These are phyloP conservation scores for Hymenoscyphus infarciens DNA, from an alignment of 2,329 filamentous ascomycete genomes.

Conservation along the genomic window DNA sequence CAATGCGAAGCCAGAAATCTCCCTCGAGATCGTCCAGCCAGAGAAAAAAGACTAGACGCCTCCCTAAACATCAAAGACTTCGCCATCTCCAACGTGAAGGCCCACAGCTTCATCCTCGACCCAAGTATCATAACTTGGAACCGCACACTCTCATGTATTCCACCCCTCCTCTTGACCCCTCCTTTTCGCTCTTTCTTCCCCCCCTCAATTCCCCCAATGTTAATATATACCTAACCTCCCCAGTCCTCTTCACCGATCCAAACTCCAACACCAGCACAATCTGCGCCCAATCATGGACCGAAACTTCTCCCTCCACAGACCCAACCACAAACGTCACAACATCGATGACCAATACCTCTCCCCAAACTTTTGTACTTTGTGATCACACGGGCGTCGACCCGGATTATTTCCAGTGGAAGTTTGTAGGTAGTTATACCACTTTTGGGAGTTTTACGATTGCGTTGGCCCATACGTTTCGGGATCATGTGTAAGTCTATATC, in stretches of 20 bases:
- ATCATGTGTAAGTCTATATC: background rate
- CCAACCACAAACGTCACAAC: background rate
- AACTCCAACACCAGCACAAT: constrained; percentile 32
- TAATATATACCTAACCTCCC: background rate
- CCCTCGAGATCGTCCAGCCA: background rate
- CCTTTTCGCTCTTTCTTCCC: background rate
- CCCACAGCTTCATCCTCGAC: background rate
- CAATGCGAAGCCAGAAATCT: background rate
- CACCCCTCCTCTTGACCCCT: background rate
- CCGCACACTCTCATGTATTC: constrained; percentile 18
- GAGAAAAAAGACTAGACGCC: background rate
- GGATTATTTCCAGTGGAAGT: background rate
- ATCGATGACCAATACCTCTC: background rate
- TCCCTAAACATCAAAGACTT: background rate
- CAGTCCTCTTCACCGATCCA: constrained; percentile 31
- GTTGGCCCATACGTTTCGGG: background rate
- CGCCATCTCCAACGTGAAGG: background rate
- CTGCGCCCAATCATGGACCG: constrained; percentile 26
- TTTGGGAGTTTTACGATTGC: background rate
- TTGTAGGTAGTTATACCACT: background rate
- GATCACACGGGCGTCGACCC: background rate
- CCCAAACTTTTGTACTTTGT: background rate
- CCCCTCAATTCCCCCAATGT: no score
- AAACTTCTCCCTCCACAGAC: background rate
- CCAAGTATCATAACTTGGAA: constrained; percentile 10